Conservation (phyloP, 345 rosid genomes). For the Lepidium sativum region DNA sequence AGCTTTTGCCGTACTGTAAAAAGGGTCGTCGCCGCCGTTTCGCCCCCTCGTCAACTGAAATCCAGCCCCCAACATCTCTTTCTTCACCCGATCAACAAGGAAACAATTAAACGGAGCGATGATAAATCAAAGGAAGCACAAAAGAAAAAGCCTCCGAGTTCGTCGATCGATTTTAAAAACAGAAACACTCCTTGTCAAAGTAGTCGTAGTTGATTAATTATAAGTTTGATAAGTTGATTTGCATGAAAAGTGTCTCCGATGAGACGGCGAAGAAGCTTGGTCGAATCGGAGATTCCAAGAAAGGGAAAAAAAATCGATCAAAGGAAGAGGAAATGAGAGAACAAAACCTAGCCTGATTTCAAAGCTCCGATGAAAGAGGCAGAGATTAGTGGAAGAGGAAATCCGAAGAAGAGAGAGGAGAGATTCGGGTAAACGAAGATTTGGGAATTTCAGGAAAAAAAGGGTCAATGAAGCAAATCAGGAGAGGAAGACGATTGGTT, state of each 20-base stretch:
- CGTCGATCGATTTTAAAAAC: background rate
- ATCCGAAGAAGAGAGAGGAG: background rate
- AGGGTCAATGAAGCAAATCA: constrained; percentile 16
- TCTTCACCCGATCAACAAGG: background rate
- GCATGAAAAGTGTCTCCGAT: background rate
- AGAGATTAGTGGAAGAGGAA: constrained; percentile 18
- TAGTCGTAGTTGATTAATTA: background rate
- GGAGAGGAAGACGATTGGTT: constrained; percentile 18
- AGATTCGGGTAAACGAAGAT: background rate
- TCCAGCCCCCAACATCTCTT: constrained; percentile 42
- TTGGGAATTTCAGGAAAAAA: constrained; percentile 18
- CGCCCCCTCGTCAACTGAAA: constrained; percentile 36
- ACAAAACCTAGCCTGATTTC: background rate
- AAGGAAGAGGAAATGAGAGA: background rate
- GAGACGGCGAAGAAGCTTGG: constrained; percentile 1
- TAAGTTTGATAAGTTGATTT: background rate
- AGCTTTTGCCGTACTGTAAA: constrained; percentile 30
- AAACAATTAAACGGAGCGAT: background rate
- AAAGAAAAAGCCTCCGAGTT: background rate
- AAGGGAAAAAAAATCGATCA: background rate
- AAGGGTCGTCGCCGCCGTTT: constrained; percentile 44
- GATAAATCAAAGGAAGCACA: background rate
- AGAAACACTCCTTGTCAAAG: background rate
- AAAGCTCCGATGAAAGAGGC: constrained; percentile 23
- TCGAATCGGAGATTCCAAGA: constrained; percentile 22